Evolutionary conservation across 2,329 filamentous ascomycete genomes (phyloP).

Genomic region (Clathrospora elynae): DNA sequence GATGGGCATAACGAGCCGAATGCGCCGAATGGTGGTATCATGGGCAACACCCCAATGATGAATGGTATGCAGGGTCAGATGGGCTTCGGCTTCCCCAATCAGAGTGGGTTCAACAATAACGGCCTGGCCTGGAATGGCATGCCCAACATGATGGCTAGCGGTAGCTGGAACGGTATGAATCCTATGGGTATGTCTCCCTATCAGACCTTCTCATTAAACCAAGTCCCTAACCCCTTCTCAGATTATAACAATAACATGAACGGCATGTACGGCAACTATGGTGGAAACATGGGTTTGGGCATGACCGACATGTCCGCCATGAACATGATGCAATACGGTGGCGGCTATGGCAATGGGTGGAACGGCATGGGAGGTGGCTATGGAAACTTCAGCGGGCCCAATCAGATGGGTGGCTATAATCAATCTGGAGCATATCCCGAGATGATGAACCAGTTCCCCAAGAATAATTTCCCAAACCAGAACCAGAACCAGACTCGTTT

Average conservation of each 20-base stretch:
- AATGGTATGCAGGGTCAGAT: conserved; percentile 39
- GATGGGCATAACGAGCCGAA: conserved; percentile 26
- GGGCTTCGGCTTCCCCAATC: conserved; percentile 52
- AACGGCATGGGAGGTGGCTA: conserved; percentile 75
- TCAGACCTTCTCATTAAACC: conserved; percentile 12
- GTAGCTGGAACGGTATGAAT: conserved; percentile 75
- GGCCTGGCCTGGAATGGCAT: conserved; percentile 62
- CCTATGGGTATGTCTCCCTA: conserved; percentile 72
- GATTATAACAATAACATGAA: conserved; percentile 63
- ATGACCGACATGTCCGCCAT: conserved; percentile 73
- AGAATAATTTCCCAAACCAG: conserved; percentile 67
- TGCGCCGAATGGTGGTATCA: conserved; percentile 24
- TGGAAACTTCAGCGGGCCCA: conserved; percentile 59
- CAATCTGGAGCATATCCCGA: conserved; percentile 56
- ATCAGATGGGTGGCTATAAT: conserved; percentile 60
- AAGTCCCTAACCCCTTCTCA: conserved; percentile 23
- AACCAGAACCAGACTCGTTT: conserved; percentile 78
- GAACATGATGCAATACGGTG: conserved; percentile 72
- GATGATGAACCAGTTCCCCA: conserved; percentile 61
- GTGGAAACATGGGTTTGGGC: conserved; percentile 70
- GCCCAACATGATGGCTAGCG: conserved; percentile 54
- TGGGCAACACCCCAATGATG: conserved; percentile 32
- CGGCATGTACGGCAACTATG: conserved; percentile 79
- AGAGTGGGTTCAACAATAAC: conserved; percentile 57
- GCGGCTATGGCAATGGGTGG: conserved; percentile 66